Conservation (phyloP, 768 basidiomycete species). For the Rhodocollybia butyracea region DNA sequence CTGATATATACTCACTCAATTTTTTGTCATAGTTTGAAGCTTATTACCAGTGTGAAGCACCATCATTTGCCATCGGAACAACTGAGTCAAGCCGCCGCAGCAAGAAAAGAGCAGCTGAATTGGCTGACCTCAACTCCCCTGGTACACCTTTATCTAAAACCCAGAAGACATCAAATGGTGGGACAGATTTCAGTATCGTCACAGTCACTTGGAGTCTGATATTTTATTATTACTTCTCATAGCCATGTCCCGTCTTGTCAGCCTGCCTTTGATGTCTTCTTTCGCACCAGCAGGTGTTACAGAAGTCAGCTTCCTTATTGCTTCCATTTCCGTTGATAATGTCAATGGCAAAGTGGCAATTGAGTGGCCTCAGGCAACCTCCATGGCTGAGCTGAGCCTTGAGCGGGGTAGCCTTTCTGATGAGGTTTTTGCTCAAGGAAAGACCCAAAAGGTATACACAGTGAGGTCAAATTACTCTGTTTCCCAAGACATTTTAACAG, state of each 20-base stretch:
- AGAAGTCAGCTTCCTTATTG: neutral
- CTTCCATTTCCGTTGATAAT: neutral
- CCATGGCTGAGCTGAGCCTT: neutral
- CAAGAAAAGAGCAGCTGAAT: neutral
- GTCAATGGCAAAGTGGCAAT: neutral
- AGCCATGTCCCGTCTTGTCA: neutral
- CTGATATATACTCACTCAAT: neutral
- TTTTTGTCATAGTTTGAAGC: neutral
- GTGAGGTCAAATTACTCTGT: neutral
- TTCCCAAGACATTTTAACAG: neutral
- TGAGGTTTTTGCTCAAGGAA: neutral
- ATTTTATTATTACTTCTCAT: neutral
- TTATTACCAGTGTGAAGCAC: neutral
- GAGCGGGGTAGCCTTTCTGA: neutral
- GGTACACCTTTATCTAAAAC: neutral
- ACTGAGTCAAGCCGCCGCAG: neutral
- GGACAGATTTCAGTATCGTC: neutral
- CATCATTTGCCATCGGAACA: neutral
- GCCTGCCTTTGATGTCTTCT: neutral
- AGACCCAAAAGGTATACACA: neutral
- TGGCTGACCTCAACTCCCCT: neutral
- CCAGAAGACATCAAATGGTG: neutral
- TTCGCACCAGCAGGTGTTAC: neutral
- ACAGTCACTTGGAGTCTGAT: neutral
- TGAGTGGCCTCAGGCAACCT: neutral